Evolutionary conservation across 1,284 basidiomycete genomes (phyloP), one percentile per base, ranked within the genome.

Genomic region (Ustilago hordei): DNA sequence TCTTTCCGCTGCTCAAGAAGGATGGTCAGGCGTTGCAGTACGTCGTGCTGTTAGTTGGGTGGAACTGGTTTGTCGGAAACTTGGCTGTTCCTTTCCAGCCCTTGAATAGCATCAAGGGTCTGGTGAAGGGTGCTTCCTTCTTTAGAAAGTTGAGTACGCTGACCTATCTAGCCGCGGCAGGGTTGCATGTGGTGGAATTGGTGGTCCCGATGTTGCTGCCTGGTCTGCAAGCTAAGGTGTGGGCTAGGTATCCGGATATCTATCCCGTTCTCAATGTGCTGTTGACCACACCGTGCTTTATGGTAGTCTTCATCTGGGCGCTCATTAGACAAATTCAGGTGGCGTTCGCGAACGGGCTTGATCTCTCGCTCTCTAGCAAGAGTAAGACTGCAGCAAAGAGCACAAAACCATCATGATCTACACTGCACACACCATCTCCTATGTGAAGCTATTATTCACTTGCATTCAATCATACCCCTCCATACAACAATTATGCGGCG

Each of bases 181-280:
- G 85, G 0, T 85, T 95, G 8, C 93, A 95, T 80, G 3, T 90
- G 9, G 81, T 91, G 15, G 93, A 96, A 84, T 8, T 90, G 19
- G 35, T 91, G 8, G 63, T 92, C 41, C 64, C 88, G 1, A 34
- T 48, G 28, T 13, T 60, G 7, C 19, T 53, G 28, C 64, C 68
- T 8, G 55, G 43, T 1, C 15, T 77, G 50, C 64, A 74, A 31
- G 61, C 35, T 4, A 41, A 23, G 12, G 35, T 77, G 90, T 93
- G 19, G 92, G 92, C 89, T 8, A 91, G 92, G 70, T 93, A 94
- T 78, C 95, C 95, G 0, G 94, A 97, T 84, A 86, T 97, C 56
- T 96, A 91, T 84, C 88, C 92, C 0, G 93, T 96, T 1, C 87
- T 95, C 39, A 96, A 95, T 83, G 91, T 95, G 4, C 89, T 94